A percentile compares a stretch with the other conserved stretches of the same genome.
phyloP scores from a whole-genome alignment of 192 early-diverging fungal species.

The Podila epigama region DNA sequence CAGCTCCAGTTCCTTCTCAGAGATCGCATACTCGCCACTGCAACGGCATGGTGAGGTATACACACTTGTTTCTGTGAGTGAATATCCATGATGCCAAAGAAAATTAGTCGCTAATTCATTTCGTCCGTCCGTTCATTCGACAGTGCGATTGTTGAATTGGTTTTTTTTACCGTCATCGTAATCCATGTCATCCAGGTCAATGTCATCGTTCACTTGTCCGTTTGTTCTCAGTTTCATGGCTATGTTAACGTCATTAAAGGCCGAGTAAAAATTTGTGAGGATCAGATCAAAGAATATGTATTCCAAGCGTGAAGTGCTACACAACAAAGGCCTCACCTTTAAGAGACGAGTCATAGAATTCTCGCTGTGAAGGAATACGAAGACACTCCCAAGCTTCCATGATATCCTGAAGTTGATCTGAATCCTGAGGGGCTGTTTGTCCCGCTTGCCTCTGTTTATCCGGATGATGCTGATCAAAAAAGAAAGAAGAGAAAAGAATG shows the following conservation, averaged over 20 bases:
- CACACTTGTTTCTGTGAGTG: slow-evolving; percentile 16
- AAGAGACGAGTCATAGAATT: slow-evolving; percentile 59
- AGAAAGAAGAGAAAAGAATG: not conserved
- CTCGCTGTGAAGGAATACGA: slow-evolving; percentile 49
- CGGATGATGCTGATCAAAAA: slow-evolving; percentile 57
- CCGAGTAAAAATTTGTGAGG: not conserved
- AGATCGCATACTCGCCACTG: slow-evolving; percentile 66
- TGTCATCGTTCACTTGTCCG: slow-evolving; percentile 72
- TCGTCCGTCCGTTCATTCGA: not conserved
- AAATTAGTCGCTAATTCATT: too few species aligned
- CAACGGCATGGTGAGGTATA: slow-evolving; percentile 73
- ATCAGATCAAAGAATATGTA: not conserved
- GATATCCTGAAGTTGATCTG: slow-evolving; percentile 48
- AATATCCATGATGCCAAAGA: not conserved
- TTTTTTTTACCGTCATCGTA: slow-evolving; percentile 57
- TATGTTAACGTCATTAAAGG: not conserved
- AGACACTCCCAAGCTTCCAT: slow-evolving; percentile 66
- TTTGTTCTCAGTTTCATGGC: slow-evolving; percentile 46
- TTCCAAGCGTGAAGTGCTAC: not conserved
- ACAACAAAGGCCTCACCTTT: slow-evolving; percentile 28
- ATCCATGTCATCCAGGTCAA: slow-evolving; percentile 86
- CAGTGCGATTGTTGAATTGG: not conserved
- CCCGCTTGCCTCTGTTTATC: slow-evolving; percentile 50
- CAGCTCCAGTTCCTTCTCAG: slow-evolving; percentile 68
- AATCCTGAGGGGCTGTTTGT: not conserved